phyloP scores from a whole-genome alignment of 2,329 filamentous ascomycete species.

The Talaromyces albobiverticillius region DNA sequence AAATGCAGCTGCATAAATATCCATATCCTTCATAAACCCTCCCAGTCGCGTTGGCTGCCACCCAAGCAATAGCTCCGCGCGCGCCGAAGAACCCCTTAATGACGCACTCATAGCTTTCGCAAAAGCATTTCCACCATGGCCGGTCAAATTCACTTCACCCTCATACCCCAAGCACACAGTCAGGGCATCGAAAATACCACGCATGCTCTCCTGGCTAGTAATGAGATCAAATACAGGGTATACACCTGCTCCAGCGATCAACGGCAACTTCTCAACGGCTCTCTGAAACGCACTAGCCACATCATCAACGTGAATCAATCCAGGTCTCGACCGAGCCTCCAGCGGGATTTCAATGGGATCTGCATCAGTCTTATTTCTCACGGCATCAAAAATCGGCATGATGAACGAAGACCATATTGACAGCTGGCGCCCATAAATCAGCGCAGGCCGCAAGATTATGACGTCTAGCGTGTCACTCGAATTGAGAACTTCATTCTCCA shows the following conservation, averaged over 20 bases:
- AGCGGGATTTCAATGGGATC: slow-evolving; percentile 20
- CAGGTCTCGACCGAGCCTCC: slow-evolving; percentile 21
- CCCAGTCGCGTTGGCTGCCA: slow-evolving; percentile 31
- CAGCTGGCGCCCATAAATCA: slow-evolving; percentile 35
- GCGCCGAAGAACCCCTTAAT: slow-evolving; percentile 21
- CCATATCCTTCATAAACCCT: slow-evolving; percentile 20
- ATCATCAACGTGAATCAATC: slow-evolving; percentile 40
- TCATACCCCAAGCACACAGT: slow-evolving; percentile 24
- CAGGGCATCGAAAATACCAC: slow-evolving; percentile 24
- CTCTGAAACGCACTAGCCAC: slow-evolving; percentile 30
- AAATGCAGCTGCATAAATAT: slow-evolving; percentile 16
- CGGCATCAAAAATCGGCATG: slow-evolving; percentile 24
- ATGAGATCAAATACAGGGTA: slow-evolving; percentile 40
- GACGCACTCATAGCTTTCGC: slow-evolving; percentile 25
- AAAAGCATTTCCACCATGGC: slow-evolving; percentile 24
- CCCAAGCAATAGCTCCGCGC: slow-evolving; percentile 30
- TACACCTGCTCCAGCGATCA: slow-evolving; percentile 22
- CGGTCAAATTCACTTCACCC: slow-evolving; percentile 25
- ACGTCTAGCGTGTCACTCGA: slow-evolving; percentile 30
- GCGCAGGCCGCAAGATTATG: slow-evolving; percentile 29
- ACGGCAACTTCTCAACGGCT: slow-evolving; percentile 31
- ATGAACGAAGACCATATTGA: slow-evolving; percentile 29
- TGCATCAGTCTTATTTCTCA: slow-evolving; percentile 14
- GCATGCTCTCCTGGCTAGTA: slow-evolving; percentile 30
- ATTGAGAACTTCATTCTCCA: slow-evolving; percentile 33